Percentiles rank a stretch among this genome's conserved stretches.
These are phyloP conservation scores for Penicillium sp. DNA, from an alignment of 2,329 filamentous ascomycete species.

Conservation along the genomic window DNA sequence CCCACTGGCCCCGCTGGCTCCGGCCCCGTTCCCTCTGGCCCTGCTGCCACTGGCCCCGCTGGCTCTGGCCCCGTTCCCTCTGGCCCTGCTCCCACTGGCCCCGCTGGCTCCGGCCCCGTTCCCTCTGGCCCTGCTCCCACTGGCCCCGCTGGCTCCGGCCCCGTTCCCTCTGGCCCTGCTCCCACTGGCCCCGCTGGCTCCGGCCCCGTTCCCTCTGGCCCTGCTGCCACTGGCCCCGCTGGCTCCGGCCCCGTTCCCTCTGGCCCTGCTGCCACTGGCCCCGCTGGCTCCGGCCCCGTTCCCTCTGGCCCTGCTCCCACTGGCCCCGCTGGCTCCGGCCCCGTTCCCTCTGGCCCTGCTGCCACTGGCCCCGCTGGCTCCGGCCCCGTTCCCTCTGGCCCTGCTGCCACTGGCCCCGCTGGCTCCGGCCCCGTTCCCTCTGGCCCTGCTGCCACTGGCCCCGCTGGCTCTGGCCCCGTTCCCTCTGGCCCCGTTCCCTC, in stretches of 20 bases:
- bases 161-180: slow-evolving; percentile 7
- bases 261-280: not conserved
- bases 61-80: slow-evolving; percentile 11
- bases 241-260: not conserved
- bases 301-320: slow-evolving; percentile 7
- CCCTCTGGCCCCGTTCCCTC: slow-evolving; percentile 5
- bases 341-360: slow-evolving; percentile 5
- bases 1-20: slow-evolving; percentile 6
- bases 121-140: slow-evolving; percentile 10
- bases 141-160: slow-evolving; percentile 1
- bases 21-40: not conserved
- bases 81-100: slow-evolving; percentile 3
- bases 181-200: slow-evolving; percentile 8
- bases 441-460: slow-evolving; percentile 3
- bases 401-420: slow-evolving; percentile 1
- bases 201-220: slow-evolving; percentile 8
- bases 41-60: slow-evolving; percentile 9
- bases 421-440: slow-evolving; percentile 5
- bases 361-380: slow-evolving; percentile 5
- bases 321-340: not conserved
- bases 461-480: not conserved
- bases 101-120: not conserved
- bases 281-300: not conserved
- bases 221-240: slow-evolving; percentile 4
- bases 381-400: slow-evolving; percentile 6